Conservation (phyloP, 2,329 filamentous ascomycete genomes). For the Aspergillus japonicus region DNA sequence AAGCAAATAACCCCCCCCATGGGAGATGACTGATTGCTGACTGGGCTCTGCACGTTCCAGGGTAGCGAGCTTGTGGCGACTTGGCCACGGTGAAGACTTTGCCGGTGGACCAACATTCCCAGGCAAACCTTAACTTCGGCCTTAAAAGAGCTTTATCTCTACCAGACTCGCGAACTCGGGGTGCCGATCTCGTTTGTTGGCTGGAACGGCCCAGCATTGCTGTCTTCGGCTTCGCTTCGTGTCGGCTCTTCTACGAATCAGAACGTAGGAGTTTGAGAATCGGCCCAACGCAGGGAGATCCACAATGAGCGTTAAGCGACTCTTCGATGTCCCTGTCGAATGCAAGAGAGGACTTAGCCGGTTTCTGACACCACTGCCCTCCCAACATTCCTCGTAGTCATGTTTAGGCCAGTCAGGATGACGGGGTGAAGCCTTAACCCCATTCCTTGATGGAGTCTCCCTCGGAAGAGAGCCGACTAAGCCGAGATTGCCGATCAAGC, state of each 20-base stretch:
- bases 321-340: not conserved
- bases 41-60: not conserved
- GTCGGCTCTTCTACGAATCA: slow-evolving; percentile 5
- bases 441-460: not conserved
- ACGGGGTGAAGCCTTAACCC: slow-evolving; percentile 5
- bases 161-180: not conserved
- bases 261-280: not conserved
- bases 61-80: not conserved
- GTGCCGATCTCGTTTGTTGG: not conserved
- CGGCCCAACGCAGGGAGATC: not conserved
- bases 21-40: slow-evolving; percentile 8
- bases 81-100: slow-evolving; percentile 9
- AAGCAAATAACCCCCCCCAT: not conserved
- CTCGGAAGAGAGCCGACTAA: not conserved
- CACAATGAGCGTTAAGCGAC: slow-evolving; percentile 6
- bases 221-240: not conserved
- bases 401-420: not conserved
- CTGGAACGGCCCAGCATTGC: not conserved
- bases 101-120: slow-evolving; percentile 8
- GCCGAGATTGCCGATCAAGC: not conserved
- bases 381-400: not conserved
- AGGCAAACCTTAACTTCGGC: not conserved
- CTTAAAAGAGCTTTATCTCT: not conserved
- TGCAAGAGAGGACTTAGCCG: slow-evolving; percentile 4
- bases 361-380: not conserved